Percentiles rank a stretch among this genome's conserved stretches.
phyloP scores from a whole-genome alignment of 805 yeast genomes.

The Hanseniaspora occidentalis region DNA sequence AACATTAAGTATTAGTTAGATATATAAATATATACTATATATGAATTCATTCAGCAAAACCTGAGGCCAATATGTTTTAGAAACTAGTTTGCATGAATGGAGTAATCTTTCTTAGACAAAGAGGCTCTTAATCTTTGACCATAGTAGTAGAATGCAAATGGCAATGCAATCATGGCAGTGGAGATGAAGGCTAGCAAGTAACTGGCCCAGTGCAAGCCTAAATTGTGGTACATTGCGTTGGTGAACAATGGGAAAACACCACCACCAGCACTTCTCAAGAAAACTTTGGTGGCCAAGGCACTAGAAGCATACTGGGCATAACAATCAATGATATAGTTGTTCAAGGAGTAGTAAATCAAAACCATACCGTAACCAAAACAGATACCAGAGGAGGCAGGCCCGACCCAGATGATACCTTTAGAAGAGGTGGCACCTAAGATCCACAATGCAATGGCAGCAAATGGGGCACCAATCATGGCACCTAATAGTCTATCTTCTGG shows the following conservation, averaged over 20 bases:
- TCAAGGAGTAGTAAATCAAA: conserved; percentile 59
- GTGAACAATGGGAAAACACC: conserved; percentile 76
- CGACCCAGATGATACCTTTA: conserved; percentile 65
- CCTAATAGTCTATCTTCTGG: conserved; percentile 76
- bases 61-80: too few species aligned
- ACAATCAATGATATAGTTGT: conserved; percentile 83
- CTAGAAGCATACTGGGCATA: conserved; percentile 72
- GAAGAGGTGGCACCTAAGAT: conserved; percentile 71
- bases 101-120: conserved; percentile 56
- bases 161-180: conserved; percentile 62
- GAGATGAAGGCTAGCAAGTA: conserved; percentile 69
- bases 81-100: too few species aligned
- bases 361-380: conserved; percentile 73
- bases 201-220: conserved; percentile 73
- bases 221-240: conserved; percentile 63
- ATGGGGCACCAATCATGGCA: conserved; percentile 73
- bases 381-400: conserved; percentile 66
- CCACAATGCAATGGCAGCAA: conserved; percentile 70
- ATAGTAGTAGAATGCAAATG: conserved; percentile 56
- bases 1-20: not conserved
- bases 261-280: conserved; percentile 72
- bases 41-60: conserved; percentile 10
- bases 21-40: not conserved
- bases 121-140: conserved; percentile 53
- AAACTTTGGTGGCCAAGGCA: conserved; percentile 73